A percentile compares a stretch with the other conserved stretches of the same genome.
Evolutionary conservation across 257 asterid genomes (phyloP).

Genomic region (Rhazya stricta): DNA sequence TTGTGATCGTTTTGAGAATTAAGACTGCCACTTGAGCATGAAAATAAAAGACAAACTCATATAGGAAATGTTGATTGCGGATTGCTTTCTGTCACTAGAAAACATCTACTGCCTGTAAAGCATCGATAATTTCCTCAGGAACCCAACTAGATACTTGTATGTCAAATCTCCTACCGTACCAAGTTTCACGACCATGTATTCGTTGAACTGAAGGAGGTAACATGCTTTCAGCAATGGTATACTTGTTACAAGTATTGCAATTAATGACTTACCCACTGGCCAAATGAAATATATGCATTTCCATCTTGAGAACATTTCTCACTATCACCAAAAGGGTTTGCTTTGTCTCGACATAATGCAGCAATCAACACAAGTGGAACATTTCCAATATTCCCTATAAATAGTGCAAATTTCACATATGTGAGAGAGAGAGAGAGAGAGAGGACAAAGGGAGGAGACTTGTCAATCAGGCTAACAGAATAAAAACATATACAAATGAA

Average conservation of each 20-base stretch:
- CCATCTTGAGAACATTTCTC: conserved; percentile 85
- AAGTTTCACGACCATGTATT: background rate
- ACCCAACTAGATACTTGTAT: background rate
- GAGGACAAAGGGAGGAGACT: background rate
- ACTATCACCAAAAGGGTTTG: conserved; percentile 85
- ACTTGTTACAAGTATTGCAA: background rate
- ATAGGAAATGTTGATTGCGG: background rate
- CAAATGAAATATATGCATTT: conserved; percentile 95
- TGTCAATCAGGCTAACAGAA: background rate
- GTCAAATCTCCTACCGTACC: background rate
- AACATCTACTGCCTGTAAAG: background rate
- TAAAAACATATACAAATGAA: background rate
- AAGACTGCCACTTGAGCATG: background rate
- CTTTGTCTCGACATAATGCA: conserved; percentile 84
- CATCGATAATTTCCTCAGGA: background rate
- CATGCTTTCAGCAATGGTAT: background rate
- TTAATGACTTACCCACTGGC: conserved; percentile 81
- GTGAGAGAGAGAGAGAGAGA: background rate
- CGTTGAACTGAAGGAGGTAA: background rate
- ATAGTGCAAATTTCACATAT: conserved; percentile 12
- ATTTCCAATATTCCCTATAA: conserved; percentile 90
- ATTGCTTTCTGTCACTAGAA: background rate
- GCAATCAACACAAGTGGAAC: conserved; percentile 96
- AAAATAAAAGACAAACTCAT: background rate
- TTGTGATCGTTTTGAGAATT: background rate